Evolutionary conservation across 192 early-diverging fungal species (phyloP).

Genomic region (Radiomyces spectabilis): DNA sequence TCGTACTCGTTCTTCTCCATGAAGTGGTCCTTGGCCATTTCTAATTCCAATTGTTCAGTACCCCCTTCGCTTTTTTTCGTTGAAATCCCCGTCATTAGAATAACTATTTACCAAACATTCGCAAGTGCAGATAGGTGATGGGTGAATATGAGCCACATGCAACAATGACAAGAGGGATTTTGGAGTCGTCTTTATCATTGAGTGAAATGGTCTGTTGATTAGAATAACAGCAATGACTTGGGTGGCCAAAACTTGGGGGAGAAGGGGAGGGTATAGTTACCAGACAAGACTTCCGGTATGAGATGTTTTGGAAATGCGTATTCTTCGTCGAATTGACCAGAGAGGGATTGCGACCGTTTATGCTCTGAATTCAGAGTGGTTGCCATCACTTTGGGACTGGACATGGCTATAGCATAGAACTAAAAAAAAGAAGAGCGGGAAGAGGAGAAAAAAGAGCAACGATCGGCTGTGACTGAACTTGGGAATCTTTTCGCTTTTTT

Average conservation of each 20-base stretch:
- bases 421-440: not conserved
- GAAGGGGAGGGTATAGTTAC: not conserved
- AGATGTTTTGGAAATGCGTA: constrained; percentile 22
- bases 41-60: constrained; percentile 26
- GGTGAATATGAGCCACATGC: constrained; percentile 97
- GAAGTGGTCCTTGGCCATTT: constrained; percentile 94
- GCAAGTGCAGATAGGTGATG: constrained; percentile 93
- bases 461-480: too few relatives aligned
- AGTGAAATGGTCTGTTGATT: not conserved
- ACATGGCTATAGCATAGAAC: constrained; percentile 3
- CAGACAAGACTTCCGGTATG: constrained; percentile 12
- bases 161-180: constrained; percentile 82
- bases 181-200: constrained; percentile 45
- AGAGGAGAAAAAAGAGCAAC: constrained; percentile 13
- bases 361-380: constrained; percentile 7
- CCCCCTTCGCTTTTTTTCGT: not conserved
- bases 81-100: too few relatives aligned
- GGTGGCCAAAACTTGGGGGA: not conserved
- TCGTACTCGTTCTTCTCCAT: constrained; percentile 67
- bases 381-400: constrained; percentile 13
- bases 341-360: not conserved
- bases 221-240: not conserved
- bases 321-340: constrained; percentile 4
- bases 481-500: too few relatives aligned
- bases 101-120: constrained; percentile 88